These are phyloP conservation scores for Brassica nigra DNA, from an alignment of 345 rosid species.

Conservation along the genomic window DNA sequence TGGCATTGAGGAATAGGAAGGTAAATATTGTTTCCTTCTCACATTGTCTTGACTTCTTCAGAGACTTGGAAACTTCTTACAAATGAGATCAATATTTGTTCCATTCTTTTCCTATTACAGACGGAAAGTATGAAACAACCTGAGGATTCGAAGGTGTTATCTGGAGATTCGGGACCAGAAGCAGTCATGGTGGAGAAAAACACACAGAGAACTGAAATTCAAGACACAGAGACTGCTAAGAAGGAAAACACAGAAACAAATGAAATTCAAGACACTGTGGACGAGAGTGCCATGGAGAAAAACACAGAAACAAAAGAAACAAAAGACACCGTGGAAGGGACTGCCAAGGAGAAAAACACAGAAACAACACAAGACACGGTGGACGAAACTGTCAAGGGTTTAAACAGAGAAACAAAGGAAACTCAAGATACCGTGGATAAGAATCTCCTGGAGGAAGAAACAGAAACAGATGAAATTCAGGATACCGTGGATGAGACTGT, in stretches of 20 bases:
- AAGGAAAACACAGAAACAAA: slow-evolving; percentile 7
- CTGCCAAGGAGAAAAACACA: neutral
- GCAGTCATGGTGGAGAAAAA: slow-evolving; percentile 29
- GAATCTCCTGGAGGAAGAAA: neutral
- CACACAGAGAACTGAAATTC: slow-evolving; percentile 13
- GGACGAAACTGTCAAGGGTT: neutral
- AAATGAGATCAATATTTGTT: neutral
- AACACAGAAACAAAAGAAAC: neutral
- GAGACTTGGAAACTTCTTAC: neutral
- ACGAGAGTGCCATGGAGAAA: neutral
- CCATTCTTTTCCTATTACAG: slow-evolving; percentile 38
- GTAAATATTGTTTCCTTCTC: slow-evolving; percentile 38
- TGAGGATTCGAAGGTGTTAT: slow-evolving; percentile 37
- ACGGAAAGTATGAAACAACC: slow-evolving; percentile 44
- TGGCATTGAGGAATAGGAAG: slow-evolving; percentile 84
- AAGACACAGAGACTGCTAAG: slow-evolving; percentile 30
- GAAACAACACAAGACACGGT: neutral
- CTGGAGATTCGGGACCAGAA: slow-evolving; percentile 46
- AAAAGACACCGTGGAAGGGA: slow-evolving; percentile 9
- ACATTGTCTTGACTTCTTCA: neutral
- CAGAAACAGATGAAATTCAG: neutral
- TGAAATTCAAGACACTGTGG: slow-evolving; percentile 32
- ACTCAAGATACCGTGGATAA: slow-evolving; percentile 37
- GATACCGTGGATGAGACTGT: neutral
- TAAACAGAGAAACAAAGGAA: neutral